Percentiles rank a stretch among this genome's conserved stretches.
Evolutionary conservation across 2,329 filamentous ascomycete genomes (phyloP).

Genomic region (Colletotrichum orbiculare): DNA sequence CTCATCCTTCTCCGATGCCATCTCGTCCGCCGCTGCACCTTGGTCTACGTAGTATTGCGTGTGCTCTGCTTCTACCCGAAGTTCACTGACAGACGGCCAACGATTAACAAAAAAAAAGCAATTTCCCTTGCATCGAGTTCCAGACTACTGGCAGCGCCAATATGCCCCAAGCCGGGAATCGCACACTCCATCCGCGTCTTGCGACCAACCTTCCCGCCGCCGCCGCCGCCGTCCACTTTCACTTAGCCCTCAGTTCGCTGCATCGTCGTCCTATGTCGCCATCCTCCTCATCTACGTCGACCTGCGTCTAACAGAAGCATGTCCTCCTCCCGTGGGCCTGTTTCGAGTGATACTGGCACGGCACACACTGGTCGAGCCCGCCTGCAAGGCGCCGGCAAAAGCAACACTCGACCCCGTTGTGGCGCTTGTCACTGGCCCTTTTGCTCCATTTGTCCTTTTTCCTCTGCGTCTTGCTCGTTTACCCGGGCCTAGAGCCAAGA

Average conservation of each 20-base stretch:
- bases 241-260: neutral
- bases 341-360: conserved; percentile 19
- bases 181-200: neutral
- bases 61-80: neutral
- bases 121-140: conserved; percentile 5
- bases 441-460: neutral
- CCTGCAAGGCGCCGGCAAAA: conserved; percentile 31
- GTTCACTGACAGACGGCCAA: neutral
- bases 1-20: neutral
- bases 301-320: too few species aligned
- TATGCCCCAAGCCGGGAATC: conserved; percentile 4
- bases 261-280: conserved; percentile 3
- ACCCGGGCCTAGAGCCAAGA: conserved; percentile 2
- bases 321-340: too few species aligned
- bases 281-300: neutral
- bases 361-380: conserved; percentile 9
- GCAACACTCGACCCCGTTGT: conserved; percentile 23
- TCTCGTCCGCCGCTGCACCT: neutral
- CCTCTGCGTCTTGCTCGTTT: conserved; percentile 1
- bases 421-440: conserved; percentile 28
- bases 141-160: conserved; percentile 5
- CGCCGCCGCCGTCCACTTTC: neutral
- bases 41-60: neutral
- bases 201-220: neutral
- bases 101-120: conserved; percentile 3